phyloP scores from a whole-genome alignment of 2,329 filamentous ascomycete species.

The Penicillium sp. region DNA sequence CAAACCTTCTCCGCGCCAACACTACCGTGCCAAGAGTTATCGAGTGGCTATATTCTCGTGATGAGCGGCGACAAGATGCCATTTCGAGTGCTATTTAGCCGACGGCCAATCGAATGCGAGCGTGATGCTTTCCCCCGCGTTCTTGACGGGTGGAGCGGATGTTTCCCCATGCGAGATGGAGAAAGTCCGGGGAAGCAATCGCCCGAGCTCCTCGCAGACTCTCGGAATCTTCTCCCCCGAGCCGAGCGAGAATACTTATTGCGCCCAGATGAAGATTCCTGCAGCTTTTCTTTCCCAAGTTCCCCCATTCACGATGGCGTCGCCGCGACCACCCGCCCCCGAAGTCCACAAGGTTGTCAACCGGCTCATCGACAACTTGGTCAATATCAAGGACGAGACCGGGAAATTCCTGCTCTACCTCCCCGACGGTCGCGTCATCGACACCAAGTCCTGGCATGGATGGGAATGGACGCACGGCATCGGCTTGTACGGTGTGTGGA shows the following conservation, averaged over 20 bases:
- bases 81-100: not conserved
- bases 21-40: no score
- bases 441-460: slow-evolving; percentile 72
- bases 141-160: slow-evolving; percentile 6
- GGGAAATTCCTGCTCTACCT: slow-evolving; percentile 71
- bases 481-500: slow-evolving; percentile 76
- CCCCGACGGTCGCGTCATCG: slow-evolving; percentile 70
- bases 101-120: slow-evolving; percentile 4
- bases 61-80: no score
- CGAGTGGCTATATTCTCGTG: no score
- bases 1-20: no score
- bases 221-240: slow-evolving; percentile 1
- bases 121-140: slow-evolving; percentile 1
- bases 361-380: slow-evolving; percentile 67
- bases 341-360: slow-evolving; percentile 58
- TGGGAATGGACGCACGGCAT: slow-evolving; percentile 84
- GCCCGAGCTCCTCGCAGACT: slow-evolving; percentile 7
- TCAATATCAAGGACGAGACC: slow-evolving; percentile 73
- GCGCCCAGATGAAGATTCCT: not conserved
- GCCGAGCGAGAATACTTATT: not conserved
- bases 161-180: slow-evolving; percentile 1
- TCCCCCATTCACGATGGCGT: slow-evolving; percentile 15
- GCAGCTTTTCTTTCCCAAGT: not conserved
- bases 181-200: slow-evolving; percentile 20
- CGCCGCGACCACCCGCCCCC: slow-evolving; percentile 22